Conservation (phyloP, 148 eudicot species). For the Vaccinium macrocarpon region DNA sequence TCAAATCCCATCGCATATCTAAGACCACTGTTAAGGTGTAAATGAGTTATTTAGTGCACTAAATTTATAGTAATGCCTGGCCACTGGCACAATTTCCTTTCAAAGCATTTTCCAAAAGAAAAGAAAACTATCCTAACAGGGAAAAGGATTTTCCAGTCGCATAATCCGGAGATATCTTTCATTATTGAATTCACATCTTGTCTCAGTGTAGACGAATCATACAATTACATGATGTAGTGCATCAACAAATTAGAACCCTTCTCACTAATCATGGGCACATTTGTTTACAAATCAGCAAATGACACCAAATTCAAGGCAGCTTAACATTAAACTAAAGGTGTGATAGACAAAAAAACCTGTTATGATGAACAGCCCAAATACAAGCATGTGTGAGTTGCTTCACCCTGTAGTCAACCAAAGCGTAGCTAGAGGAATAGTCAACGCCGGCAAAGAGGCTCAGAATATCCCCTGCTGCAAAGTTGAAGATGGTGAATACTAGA, state of each 20-base stretch:
- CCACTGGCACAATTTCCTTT: not conserved
- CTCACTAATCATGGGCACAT: not conserved
- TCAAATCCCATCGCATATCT: not conserved
- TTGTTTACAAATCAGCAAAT: constrained; percentile 2
- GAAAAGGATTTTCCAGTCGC: not conserved
- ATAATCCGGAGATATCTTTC: not conserved
- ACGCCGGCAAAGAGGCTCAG: constrained; percentile 59
- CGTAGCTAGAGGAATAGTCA: constrained; percentile 42
- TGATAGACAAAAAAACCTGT: constrained; percentile 50
- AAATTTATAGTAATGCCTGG: not conserved
- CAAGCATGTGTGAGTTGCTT: constrained; percentile 70
- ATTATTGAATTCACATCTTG: not conserved
- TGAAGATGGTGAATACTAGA: constrained; percentile 20
- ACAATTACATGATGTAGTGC: not conserved
- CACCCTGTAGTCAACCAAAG: constrained; percentile 65
- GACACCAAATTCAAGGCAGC: not conserved
- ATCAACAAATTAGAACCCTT: not conserved
- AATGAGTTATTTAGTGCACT: not conserved
- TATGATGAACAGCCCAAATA: constrained; percentile 68
- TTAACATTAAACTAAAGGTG: not conserved
- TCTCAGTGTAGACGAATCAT: not conserved
- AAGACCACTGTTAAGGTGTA: not conserved
- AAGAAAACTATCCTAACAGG: not conserved
- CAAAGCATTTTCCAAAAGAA: not conserved
- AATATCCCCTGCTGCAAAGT: constrained; percentile 46